Conservation (phyloP, 768 basidiomycete genomes). For the Russula earlei region DNA sequence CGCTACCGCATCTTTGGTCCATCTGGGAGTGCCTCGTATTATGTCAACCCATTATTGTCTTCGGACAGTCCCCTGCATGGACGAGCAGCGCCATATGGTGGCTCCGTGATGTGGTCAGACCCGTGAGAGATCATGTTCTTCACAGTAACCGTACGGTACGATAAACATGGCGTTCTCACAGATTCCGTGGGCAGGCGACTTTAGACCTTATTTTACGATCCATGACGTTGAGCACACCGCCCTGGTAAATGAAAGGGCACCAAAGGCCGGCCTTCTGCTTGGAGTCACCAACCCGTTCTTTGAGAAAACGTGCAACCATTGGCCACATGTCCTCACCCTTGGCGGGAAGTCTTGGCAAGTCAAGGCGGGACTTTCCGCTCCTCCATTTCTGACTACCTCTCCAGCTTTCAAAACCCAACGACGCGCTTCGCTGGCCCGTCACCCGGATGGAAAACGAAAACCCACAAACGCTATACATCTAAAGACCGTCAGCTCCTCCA, state of each 20-base stretch:
- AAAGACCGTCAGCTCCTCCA: conserved; percentile 74
- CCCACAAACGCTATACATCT: conserved; percentile 74
- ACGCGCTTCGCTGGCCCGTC: conserved; percentile 36
- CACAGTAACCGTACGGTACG: not conserved
- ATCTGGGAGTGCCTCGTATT: conserved; percentile 92
- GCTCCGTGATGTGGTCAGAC: conserved; percentile 78
- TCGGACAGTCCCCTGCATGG: conserved; percentile 65
- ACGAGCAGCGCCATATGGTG: conserved; percentile 90
- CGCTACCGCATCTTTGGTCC: conserved; percentile 63
- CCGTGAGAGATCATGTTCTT: conserved; percentile 37
- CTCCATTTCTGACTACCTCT: not conserved
- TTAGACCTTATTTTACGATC: conserved; percentile 93
- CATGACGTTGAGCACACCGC: conserved; percentile 77
- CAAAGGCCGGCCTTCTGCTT: conserved; percentile 63
- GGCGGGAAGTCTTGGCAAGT: conserved; percentile 41
- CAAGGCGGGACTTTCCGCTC: conserved; percentile 17
- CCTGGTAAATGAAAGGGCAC: conserved; percentile 76
- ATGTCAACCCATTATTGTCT: conserved; percentile 83
- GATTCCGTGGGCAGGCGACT: conserved; percentile 79
- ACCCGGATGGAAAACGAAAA: conserved; percentile 70
- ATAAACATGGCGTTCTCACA: conserved; percentile 24
- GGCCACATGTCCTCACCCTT: conserved; percentile 76
- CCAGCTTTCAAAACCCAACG: not conserved
- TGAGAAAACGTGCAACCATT: conserved; percentile 67
- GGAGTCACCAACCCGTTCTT: conserved; percentile 90